Evolutionary conservation across 495 filamentous ascomycete genomes (phyloP).

Genomic region (Penicillium ochrochloron): DNA sequence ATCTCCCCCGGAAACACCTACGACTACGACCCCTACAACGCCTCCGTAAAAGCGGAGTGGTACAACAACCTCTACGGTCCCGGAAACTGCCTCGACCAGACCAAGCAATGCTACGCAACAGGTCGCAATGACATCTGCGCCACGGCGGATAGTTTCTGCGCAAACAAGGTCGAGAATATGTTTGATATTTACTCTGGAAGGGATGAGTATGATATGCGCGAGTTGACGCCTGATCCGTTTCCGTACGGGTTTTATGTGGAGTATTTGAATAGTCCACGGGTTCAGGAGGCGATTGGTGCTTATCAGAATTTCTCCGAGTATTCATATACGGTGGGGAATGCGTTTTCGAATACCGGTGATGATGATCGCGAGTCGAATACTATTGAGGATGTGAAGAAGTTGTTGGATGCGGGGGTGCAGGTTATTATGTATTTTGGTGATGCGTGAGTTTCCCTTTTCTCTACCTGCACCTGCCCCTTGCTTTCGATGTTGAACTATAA

Average conservation of each 20-base stretch:
- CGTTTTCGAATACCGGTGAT: constrained; percentile 61
- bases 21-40: constrained; percentile 58
- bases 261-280: constrained; percentile 61
- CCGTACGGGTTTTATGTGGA: constrained; percentile 60
- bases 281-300: constrained; percentile 63
- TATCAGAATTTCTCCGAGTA: constrained; percentile 59
- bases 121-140: constrained; percentile 54
- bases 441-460: constrained; percentile 35
- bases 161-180: constrained; percentile 54
- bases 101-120: constrained; percentile 51
- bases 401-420: constrained; percentile 57
- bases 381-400: constrained; percentile 50
- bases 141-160: constrained; percentile 58
- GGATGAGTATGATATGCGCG: constrained; percentile 66
- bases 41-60: constrained; percentile 48
- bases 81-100: constrained; percentile 63
- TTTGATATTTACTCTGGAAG: constrained; percentile 57
- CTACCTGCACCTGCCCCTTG: not conserved
- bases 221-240: constrained; percentile 62
- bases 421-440: constrained; percentile 64
- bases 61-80: constrained; percentile 65
- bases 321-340: constrained; percentile 49
- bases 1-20: constrained; percentile 62
- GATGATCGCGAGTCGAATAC: constrained; percentile 57
- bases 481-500: not conserved